A percentile compares a stretch with the other conserved stretches of the same genome.
These are phyloP conservation scores for Ustilago xerochloae DNA, from an alignment of 1,284 basidiomycete species.

Conservation along the genomic window DNA sequence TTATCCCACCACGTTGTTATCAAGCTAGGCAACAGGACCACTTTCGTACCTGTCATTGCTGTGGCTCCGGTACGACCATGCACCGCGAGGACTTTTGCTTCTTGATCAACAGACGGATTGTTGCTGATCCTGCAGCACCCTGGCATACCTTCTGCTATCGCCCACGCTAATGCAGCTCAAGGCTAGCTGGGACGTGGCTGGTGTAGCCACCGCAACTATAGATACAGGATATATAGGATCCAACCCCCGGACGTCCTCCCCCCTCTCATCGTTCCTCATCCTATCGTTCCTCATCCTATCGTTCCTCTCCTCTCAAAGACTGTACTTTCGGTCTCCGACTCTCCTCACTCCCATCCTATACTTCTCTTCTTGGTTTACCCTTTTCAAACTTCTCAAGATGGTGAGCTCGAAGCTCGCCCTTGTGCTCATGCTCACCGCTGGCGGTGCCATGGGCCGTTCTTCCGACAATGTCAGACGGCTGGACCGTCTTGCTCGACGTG, in stretches of 20 bases:
- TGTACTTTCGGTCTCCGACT: not conserved
- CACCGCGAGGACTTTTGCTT: too few relatives aligned
- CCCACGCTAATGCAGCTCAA: too few relatives aligned
- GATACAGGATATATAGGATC: constrained; percentile 2
- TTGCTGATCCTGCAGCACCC: too few relatives aligned
- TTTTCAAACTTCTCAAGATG: constrained; percentile 16
- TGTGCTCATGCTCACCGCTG: constrained; percentile 42
- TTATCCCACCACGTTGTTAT: too few relatives aligned
- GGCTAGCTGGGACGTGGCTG: too few relatives aligned
- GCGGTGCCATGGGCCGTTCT: constrained; percentile 31
- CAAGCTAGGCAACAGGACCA: too few relatives aligned
- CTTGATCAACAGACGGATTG: too few relatives aligned
- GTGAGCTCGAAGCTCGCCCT: constrained; percentile 38
- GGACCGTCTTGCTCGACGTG: constrained; percentile 28
- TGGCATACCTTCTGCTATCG: not conserved
- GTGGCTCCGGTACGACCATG: too few relatives aligned
- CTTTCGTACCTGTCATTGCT: too few relatives aligned
- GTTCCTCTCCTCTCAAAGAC: not conserved
- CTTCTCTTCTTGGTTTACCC: not conserved
- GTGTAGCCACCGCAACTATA: too few relatives aligned
- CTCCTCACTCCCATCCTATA: not conserved
- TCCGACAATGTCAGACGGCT: constrained; percentile 15
- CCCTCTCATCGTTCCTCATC: not conserved
- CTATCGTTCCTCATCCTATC: not conserved
- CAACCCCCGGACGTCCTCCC: not conserved